Conservation (phyloP, 2,329 filamentous ascomycete species). For the Beauveria sp. region DNA sequence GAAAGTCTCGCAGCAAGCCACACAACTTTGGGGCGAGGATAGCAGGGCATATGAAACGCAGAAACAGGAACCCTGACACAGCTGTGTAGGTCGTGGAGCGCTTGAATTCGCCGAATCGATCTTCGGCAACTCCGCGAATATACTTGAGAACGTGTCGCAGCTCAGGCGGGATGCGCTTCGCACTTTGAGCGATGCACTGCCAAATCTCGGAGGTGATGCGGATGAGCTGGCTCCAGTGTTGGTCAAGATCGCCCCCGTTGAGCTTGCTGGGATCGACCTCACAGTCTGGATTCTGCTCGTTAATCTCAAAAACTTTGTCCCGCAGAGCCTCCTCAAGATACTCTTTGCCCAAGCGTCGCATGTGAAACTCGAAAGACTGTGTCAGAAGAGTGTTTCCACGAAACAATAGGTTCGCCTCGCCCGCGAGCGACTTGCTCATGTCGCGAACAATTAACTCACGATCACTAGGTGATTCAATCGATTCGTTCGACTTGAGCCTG, state of each 20-base stretch:
- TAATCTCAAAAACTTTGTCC: conserved; percentile 83
- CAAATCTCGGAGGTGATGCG: conserved; percentile 75
- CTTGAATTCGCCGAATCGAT: conserved; percentile 87
- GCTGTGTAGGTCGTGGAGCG: conserved; percentile 87
- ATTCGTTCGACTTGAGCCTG: conserved; percentile 64
- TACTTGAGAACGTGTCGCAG: conserved; percentile 82
- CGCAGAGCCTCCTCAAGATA: conserved; percentile 82
- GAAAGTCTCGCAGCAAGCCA: conserved; percentile 74
- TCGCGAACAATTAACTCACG: conserved; percentile 67
- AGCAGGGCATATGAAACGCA: conserved; percentile 94
- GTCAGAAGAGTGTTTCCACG: conserved; percentile 90
- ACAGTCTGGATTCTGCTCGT: conserved; percentile 82
- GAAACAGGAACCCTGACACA: conserved; percentile 88
- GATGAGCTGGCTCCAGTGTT: conserved; percentile 75
- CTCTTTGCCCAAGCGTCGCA: conserved; percentile 88
- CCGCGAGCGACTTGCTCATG: conserved; percentile 68
- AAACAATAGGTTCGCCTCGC: conserved; percentile 91
- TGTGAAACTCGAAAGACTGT: conserved; percentile 88
- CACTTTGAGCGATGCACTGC: conserved; percentile 73
- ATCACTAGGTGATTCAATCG: conserved; percentile 53
- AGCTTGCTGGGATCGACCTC: conserved; percentile 89
- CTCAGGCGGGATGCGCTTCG: conserved; percentile 68
- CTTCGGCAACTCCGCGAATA: conserved; percentile 84
- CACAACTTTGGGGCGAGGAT: conserved; percentile 93
- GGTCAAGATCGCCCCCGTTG: conserved; percentile 61